Evolutionary conservation across 345 rosid genomes (phyloP), one percentile per base, ranked within the genome.

Genomic region (Eucalyptus pauciflora): DNA sequence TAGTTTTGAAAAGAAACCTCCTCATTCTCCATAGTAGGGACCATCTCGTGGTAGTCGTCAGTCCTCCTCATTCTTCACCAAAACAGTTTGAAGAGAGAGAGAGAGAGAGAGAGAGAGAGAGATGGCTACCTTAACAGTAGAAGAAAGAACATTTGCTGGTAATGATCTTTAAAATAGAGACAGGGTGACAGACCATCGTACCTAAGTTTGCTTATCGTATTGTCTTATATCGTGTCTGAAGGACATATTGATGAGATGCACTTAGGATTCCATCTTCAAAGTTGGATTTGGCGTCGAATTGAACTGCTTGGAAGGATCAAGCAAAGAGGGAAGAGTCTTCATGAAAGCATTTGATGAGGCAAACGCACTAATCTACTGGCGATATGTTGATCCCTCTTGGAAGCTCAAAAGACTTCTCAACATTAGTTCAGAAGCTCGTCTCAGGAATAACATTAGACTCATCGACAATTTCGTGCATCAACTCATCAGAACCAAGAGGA

Each of bases 271-370:
- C 1, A 96, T 96, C n/a, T 94, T 95, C 89, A 93, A 96, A 94
- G 99, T 97, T 7, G 98, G 94, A 54, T 97, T 97, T 76, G 99
- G 99, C 24, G 94, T 92, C 52, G 96, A 95, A 31, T 90, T 96
- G 60, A 90, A 93, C 79, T 94, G 97, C 92, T 89, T 94, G 93
- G 92, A 90, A 16, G 96, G 95, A 13, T 92, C 95, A 85, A 95
- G 90, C 86, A 87, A 89, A 93, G 93, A 93, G 64, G 96, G 93
- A 25, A 86, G 83, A 45, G 89, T 31, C 45, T 94, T 96, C 90
- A 94, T 94, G 96, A 90, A 91, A 62, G 99, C 98, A 56, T 95
- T 95, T 76, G 99, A 96, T 89, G 96, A 96, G 46, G 91, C 94
- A 3, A 95, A 91, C 54, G 96, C 93, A 33, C 90, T 94, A 62